Percentiles rank a stretch among this genome's conserved stretches.
These are phyloP conservation scores for Penicillium cosmopolitanum DNA, from an alignment of 495 filamentous ascomycete genomes.

Conservation along the genomic window DNA sequence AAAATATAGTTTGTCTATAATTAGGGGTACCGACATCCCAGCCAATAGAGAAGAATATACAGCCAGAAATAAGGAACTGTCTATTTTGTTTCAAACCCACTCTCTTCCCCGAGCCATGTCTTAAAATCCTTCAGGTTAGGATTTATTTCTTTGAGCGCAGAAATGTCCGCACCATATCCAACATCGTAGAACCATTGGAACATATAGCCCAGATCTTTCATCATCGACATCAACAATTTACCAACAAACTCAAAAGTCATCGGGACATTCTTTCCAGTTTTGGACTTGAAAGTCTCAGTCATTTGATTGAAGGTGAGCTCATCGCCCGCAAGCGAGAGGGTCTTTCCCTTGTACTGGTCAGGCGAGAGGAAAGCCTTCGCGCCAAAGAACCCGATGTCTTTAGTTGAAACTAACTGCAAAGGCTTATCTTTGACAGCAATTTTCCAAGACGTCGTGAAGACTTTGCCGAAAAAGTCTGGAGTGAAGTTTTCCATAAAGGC, in stretches of 20 bases:
- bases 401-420: conserved; percentile 59
- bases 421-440: conserved; percentile 48
- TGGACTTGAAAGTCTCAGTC: conserved; percentile 49
- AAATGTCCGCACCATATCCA: conserved; percentile 63
- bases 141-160: conserved; percentile 28
- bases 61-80: neutral
- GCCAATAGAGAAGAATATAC: neutral
- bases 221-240: conserved; percentile 42
- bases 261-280: conserved; percentile 50
- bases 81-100: conserved; percentile 31
- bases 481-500: conserved; percentile 70
- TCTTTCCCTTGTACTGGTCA: conserved; percentile 43
- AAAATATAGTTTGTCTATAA: neutral
- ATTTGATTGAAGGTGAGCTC: conserved; percentile 55
- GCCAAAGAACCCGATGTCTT: conserved; percentile 66
- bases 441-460: conserved; percentile 56
- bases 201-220: conserved; percentile 61
- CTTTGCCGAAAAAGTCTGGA: conserved; percentile 58
- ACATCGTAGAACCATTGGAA: conserved; percentile 63
- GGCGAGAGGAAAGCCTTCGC: conserved; percentile 58
- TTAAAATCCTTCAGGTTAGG: conserved; percentile 16
- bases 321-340: conserved; percentile 60
- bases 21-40: neutral
- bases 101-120: conserved; percentile 61
- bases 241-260: conserved; percentile 48